Conservation (phyloP, 2,329 filamentous ascomycete genomes). For the Penicillium hordei region DNA sequence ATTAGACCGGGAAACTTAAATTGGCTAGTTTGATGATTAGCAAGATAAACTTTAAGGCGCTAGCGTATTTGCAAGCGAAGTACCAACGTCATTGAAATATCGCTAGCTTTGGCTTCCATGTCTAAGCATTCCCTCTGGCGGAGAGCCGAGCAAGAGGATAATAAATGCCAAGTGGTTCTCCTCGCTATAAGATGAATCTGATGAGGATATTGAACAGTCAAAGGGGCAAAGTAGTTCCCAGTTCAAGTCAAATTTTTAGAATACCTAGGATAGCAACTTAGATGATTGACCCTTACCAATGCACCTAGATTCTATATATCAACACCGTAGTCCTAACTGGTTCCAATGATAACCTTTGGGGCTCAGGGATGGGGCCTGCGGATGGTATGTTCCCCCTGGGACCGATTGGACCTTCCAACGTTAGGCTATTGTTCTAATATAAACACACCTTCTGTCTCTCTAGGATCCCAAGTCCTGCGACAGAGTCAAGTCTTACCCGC, state of each 20-base stretch:
- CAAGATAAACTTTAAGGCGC: too few species aligned
- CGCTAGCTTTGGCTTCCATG: background rate
- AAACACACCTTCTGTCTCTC: too few species aligned
- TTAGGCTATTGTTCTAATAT: too few species aligned
- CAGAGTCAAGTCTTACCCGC: too few species aligned
- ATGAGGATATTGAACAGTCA: conserved; percentile 20
- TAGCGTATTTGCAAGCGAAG: background rate
- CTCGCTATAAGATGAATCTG: background rate
- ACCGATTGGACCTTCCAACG: too few species aligned
- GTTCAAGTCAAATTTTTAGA: conserved; percentile 19
- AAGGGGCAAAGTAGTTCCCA: conserved; percentile 27
- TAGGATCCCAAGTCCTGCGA: too few species aligned
- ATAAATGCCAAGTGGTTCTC: background rate
- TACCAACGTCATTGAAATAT: background rate
- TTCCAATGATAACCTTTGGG: conserved; percentile 33
- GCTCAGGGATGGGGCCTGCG: conserved; percentile 14
- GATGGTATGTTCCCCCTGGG: too few species aligned
- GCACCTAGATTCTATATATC: conserved; percentile 39
- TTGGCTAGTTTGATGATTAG: background rate
- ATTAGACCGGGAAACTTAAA: background rate
- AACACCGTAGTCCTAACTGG: conserved; percentile 31
- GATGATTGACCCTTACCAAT: conserved; percentile 21
- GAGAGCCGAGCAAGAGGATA: background rate
- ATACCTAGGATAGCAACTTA: background rate
- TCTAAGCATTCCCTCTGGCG: background rate